These are phyloP conservation scores for Chalciporus pseudorubinellus DNA, from an alignment of 768 basidiomycete genomes.

Conservation along the genomic window DNA sequence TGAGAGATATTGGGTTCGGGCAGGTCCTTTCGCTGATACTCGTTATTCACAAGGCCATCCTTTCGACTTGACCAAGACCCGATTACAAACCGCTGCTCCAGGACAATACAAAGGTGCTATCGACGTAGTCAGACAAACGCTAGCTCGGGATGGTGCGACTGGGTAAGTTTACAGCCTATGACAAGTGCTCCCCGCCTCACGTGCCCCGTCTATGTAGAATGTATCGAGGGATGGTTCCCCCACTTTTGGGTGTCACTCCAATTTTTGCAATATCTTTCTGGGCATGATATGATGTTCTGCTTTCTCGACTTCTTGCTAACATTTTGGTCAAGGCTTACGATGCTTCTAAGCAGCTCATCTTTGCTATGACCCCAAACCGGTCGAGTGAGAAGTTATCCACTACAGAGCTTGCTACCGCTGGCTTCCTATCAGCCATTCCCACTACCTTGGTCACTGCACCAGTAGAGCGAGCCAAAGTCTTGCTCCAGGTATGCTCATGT, in stretches of 20 bases:
- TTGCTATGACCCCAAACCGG: slow-evolving; percentile 75
- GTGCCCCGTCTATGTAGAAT: slow-evolving; percentile 44
- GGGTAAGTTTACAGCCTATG: slow-evolving; percentile 54
- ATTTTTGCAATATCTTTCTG: slow-evolving; percentile 98
- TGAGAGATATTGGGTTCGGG: slow-evolving; percentile 35
- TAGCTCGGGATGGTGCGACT: slow-evolving; percentile 85
- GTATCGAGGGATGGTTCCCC: slow-evolving; percentile 93
- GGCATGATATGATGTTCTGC: slow-evolving; percentile 46
- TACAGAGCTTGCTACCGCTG: slow-evolving; percentile 84
- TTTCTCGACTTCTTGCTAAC: slow-evolving; percentile 7
- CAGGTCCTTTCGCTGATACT: slow-evolving; percentile 1
- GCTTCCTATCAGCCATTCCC: slow-evolving; percentile 92
- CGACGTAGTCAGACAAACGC: slow-evolving; percentile 88
- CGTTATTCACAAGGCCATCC: slow-evolving; percentile 71
- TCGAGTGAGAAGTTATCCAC: slow-evolving; percentile 60
- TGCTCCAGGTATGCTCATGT: slow-evolving; percentile 67
- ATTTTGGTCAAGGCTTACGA: slow-evolving; percentile 74
- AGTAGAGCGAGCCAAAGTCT: slow-evolving; percentile 94
- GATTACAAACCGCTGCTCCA: slow-evolving; percentile 87
- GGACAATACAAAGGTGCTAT: slow-evolving; percentile 89
- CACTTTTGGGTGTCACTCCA: slow-evolving; percentile 91
- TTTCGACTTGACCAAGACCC: slow-evolving; percentile 96
- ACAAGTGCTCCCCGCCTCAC: background rate
- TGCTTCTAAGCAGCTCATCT: slow-evolving; percentile 84
- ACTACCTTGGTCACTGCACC: slow-evolving; percentile 92